These are phyloP conservation scores for Leccinum pseudoinsigne DNA, from an alignment of 1,284 basidiomycete genomes.

Conservation along the genomic window DNA sequence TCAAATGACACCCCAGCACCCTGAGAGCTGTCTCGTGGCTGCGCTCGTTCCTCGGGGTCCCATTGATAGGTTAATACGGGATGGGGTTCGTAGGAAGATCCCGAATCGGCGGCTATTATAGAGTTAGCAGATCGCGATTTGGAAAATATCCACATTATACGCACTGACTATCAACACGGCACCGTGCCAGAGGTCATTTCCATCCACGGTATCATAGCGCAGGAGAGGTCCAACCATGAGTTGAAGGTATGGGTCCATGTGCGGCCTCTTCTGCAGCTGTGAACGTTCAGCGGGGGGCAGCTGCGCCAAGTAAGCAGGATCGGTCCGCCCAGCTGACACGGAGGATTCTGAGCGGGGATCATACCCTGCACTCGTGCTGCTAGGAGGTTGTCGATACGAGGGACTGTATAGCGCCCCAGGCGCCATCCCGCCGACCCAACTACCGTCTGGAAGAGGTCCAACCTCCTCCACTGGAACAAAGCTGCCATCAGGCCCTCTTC, in stretches of 20 bases:
- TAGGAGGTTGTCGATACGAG: conserved; percentile 10
- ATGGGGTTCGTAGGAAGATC: conserved; percentile 76
- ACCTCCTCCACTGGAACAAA: conserved; percentile 56
- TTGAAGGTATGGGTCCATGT: conserved; percentile 72
- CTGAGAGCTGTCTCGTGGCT: conserved; percentile 17
- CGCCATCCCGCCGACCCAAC: conserved; percentile 55
- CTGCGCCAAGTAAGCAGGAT: conserved; percentile 42
- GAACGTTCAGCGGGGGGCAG: conserved; percentile 68
- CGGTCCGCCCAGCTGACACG: conserved; percentile 11
- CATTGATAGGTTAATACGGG: conserved; percentile 78
- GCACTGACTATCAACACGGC: conserved; percentile 83
- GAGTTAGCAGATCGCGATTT: conserved; percentile 8
- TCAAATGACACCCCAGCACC: conserved; percentile 43
- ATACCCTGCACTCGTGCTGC: conserved; percentile 6
- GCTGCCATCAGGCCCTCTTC: conserved; percentile 50
- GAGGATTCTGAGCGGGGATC: conserved; percentile 14
- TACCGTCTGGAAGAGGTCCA: conserved; percentile 48
- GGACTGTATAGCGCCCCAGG: conserved; percentile 34
- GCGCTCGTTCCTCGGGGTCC: conserved; percentile 53
- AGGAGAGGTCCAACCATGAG: conserved; percentile 89
- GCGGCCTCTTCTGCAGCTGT: conserved; percentile 49
- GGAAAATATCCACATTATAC: conserved; percentile 23
- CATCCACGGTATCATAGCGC: conserved; percentile 87
- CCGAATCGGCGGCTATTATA: conserved; percentile 66
- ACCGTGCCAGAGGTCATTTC: conserved; percentile 80